Base-by-base conservation (phyloP, 139 green algal species). In the Coelastrella sp. region DNA sequence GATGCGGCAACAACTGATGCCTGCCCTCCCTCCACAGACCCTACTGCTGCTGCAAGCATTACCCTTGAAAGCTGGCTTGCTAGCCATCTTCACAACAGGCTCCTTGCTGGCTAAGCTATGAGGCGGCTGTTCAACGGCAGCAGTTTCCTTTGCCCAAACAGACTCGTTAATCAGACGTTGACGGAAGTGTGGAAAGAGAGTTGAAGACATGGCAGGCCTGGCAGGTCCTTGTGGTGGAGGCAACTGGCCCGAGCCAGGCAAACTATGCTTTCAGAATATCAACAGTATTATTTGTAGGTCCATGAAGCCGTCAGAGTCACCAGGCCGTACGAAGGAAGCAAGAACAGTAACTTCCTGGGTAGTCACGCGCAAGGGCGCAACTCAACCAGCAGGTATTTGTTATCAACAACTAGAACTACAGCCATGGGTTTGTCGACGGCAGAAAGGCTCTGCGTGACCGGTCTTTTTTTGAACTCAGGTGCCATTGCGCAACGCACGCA, bases 1-100 rank as follows among this genome's bases (percentile, higher is more conserved):
- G n/a, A n/a, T n/a, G n/a, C n/a, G 64, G 79, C 79, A 54, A 65
- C 23, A 11, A 78, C 22, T 19, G 16, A 16, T 32, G 64, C 64
- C 58, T 56, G 65, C 64, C n/a, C n/a, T n/a, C n/a, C n/a, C n/a
- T n/a, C n/a, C n/a, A n/a, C n/a, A n/a, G n/a, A n/a, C n/a, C n/a
- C n/a, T n/a, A n/a, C n/a, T n/a, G n/a, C n/a, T 76, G 47, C 76
- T 61, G 19, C 59, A 57, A 5, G 60, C 22, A n/a, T 65, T 13
- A 78, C 80, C 80, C 74, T 47, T 74, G 11, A 61, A 7, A 77
- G 61, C 13, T 64, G 81, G 23, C 20, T 61, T 61, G 64, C 81
- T 61, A 23, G 81, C 81, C 81, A 87, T 87, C 64, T 77, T 87
- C n/a, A 87, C 61, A 22, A 87, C 10, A 47, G 81, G 81, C 32